These are phyloP conservation scores for Fusarium succisae DNA, from an alignment of 2,329 filamentous ascomycete genomes.

Conservation along the genomic window DNA sequence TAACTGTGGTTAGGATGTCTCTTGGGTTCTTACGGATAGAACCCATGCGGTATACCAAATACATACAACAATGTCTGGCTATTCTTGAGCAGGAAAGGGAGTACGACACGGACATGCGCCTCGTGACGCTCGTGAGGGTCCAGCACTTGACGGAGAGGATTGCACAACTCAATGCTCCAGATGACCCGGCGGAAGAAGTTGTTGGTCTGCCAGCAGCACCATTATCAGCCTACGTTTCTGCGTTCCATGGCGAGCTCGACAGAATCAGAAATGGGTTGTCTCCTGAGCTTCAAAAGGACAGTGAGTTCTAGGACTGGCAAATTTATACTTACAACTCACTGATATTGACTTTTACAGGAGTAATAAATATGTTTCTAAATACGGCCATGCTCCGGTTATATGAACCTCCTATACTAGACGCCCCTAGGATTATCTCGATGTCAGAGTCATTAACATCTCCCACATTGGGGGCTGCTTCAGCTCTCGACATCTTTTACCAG, in stretches of 20 bases:
- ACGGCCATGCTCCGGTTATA: conserved; percentile 56
- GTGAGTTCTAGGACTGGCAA: conserved; percentile 40
- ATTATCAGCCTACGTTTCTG: conserved; percentile 55
- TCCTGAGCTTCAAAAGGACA: conserved; percentile 47
- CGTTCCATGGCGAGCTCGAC: conserved; percentile 58
- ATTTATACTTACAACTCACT: accelerated
- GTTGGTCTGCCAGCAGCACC: conserved; percentile 52
- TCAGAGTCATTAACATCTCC: conserved; percentile 54
- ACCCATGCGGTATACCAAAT: conserved; percentile 60
- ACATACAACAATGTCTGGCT: conserved; percentile 60
- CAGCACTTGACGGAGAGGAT: conserved; percentile 64
- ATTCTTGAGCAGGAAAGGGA: conserved; percentile 56
- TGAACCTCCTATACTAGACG: conserved; percentile 58
- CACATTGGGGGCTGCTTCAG: conserved; percentile 50
- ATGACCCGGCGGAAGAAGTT: conserved; percentile 48
- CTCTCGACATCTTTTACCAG: conserved; percentile 60
- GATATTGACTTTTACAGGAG: conserved; percentile 40
- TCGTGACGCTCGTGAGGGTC: conserved; percentile 59
- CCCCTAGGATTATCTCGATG: conserved; percentile 52
- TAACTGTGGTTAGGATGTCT: conserved; percentile 49
- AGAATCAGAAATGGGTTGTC: conserved; percentile 52
- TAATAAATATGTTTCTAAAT: conserved; percentile 53
- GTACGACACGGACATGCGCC: conserved; percentile 56
- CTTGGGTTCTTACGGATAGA: conserved; percentile 57
- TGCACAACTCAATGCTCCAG: conserved; percentile 50